Evolutionary conservation across 179 eudicot species (phyloP), one percentile per base, ranked within the genome.

Genomic region (Drosera spatulata): DNA sequence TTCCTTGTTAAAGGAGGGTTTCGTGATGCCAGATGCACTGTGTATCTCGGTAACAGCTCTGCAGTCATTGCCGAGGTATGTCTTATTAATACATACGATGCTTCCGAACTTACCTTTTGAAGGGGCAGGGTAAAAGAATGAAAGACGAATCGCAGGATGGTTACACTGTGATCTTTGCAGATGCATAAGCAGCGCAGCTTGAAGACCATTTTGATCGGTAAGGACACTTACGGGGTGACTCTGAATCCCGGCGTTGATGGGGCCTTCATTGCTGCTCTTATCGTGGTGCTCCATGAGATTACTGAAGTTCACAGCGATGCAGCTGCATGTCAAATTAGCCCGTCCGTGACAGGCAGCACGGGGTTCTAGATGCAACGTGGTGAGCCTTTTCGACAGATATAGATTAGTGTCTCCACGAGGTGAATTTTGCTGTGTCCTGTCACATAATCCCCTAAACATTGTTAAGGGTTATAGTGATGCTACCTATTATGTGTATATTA

Each of bases 211-310:
- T n/a, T 74, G 47, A 70, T 78, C 2, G 85, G 81, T n/a, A 78
- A 78, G 55, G 89, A 83, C 57, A 74, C 62, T 0, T 80, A 78
- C 41, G 66, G 59, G 4, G 85, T 83, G 62, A 83, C 85, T 12
- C 79, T 83, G n/a, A 73, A 70, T 67, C 85, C 85, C 0, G 53
- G 79, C 9, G 73, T 80, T 6, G 89, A 83, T 63, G 78, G 79
- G 40, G 89, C 85, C 43, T 83, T 83, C 71, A 64, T 83, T 7
- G 80, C 70, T 53, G 81, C 83, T 2, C 75, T 83, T 10, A 66
- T 83, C 0, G 82, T 79, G 66, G 69, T 22, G 33, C 33, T 22
- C 1, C 33, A 22, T 22, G 33, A 22, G 33, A 22, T 22, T 22
- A 22, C 33, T 83, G 40, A 22, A 22, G 33, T 22, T 22, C 33